phyloP scores from a whole-genome alignment of 805 yeast genomes.

The Candida michaelii region DNA sequence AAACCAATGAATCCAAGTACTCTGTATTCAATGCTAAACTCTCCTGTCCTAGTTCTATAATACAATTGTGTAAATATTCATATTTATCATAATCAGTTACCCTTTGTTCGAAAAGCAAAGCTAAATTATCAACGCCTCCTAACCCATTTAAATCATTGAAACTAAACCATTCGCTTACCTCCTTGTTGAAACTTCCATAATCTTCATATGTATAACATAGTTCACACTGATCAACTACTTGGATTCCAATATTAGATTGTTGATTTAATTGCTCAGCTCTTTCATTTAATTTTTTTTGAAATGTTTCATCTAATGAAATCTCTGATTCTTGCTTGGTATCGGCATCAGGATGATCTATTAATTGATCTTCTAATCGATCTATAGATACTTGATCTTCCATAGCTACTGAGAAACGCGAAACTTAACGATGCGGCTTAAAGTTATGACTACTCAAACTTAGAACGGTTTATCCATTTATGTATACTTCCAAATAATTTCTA shows the following conservation, averaged over 20 bases:
- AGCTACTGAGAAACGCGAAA: neutral
- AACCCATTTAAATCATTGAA: slow-evolving; percentile 27
- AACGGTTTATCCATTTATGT: too few relatives aligned
- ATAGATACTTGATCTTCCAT: slow-evolving; percentile 32
- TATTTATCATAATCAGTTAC: neutral
- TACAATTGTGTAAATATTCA: slow-evolving; percentile 1
- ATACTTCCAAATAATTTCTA: slow-evolving; percentile 40
- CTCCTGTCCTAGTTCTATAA: neutral
- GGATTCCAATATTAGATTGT: slow-evolving; percentile 9
- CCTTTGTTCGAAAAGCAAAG: neutral
- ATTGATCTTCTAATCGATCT: slow-evolving; percentile 48
- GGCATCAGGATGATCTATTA: slow-evolving; percentile 44
- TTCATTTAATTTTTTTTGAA: slow-evolving; percentile 42
- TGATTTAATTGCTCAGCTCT: slow-evolving; percentile 38
- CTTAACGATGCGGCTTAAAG: neutral
- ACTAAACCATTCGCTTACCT: slow-evolving; percentile 41
- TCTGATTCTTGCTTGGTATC: slow-evolving; percentile 28
- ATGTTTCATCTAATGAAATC: slow-evolving; percentile 38
- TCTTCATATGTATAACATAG: slow-evolving; percentile 32
- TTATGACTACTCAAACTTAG: too few relatives aligned
- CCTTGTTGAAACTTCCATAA: slow-evolving; percentile 24
- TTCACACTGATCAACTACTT: slow-evolving; percentile 26
- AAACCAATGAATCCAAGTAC: slow-evolving; percentile 18
- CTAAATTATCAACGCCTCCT: slow-evolving; percentile 5
- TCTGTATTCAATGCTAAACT: neutral